These are phyloP conservation scores for Citrus medica DNA, from an alignment of 345 rosid species.

Conservation along the genomic window DNA sequence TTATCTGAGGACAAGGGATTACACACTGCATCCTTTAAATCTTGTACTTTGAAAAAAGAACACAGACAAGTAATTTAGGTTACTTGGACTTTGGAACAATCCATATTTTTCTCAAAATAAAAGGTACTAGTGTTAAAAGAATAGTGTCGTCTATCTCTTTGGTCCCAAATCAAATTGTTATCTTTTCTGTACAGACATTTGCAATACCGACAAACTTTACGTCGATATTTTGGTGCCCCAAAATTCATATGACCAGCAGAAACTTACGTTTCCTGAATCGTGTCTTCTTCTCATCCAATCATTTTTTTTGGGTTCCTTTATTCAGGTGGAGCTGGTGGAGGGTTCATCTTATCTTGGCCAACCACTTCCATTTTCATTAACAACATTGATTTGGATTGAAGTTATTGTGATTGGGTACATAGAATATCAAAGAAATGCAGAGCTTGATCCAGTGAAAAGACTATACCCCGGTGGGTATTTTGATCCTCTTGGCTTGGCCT, in stretches of 20 bases:
- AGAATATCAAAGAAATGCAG: constrained; percentile 60
- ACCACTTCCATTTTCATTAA: constrained; percentile 82
- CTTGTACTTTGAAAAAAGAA: too few relatives aligned
- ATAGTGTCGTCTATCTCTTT: too few relatives aligned
- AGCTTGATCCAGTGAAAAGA: constrained; percentile 75
- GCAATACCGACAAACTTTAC: too few relatives aligned
- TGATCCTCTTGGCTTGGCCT: constrained; percentile 71
- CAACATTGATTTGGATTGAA: constrained; percentile 87
- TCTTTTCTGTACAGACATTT: too few relatives aligned
- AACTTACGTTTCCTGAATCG: neutral
- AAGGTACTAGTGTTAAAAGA: too few relatives aligned
- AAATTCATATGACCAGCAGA: neutral
- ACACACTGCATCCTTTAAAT: too few relatives aligned
- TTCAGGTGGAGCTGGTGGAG: constrained; percentile 86
- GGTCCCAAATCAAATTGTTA: neutral
- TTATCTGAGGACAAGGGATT: too few relatives aligned
- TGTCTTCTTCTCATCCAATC: constrained; percentile 27
- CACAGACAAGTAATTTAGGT: too few relatives aligned
- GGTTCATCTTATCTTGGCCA: constrained; percentile 93
- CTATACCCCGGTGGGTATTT: constrained; percentile 85
- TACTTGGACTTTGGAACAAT: neutral
- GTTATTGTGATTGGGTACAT: constrained; percentile 63
- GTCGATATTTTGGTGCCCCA: neutral
- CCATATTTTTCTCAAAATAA: neutral
- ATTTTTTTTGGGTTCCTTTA: neutral